These are phyloP conservation scores for Linum tenue DNA, from an alignment of 345 rosid genomes.

Conservation along the genomic window DNA sequence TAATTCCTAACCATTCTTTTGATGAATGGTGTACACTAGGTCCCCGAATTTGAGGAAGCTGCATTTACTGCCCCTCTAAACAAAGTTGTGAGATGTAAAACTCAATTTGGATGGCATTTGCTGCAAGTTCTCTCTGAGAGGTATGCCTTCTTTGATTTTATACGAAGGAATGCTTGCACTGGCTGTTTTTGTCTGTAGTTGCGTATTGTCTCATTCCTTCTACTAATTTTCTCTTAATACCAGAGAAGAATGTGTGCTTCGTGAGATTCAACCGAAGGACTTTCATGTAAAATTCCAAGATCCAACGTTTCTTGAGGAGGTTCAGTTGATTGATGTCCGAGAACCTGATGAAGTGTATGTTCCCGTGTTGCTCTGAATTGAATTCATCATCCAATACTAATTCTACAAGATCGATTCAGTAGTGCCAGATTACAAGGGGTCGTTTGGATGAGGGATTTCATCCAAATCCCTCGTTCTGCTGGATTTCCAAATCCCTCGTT, in stretches of 20 bases:
- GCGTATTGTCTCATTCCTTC: background rate
- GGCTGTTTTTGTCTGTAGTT: constrained; percentile 6
- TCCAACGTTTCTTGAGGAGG: constrained; percentile 59
- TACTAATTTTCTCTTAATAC: background rate
- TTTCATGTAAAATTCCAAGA: constrained; percentile 69
- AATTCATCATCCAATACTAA: too few relatives aligned
- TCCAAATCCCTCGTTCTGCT: too few relatives aligned
- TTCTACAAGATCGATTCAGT: too few relatives aligned
- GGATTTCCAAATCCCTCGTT: too few relatives aligned
- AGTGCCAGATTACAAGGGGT: too few relatives aligned
- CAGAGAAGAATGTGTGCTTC: constrained; percentile 45
- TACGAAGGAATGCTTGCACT: constrained; percentile 2
- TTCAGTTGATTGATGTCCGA: constrained; percentile 84
- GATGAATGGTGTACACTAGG: constrained; percentile 31
- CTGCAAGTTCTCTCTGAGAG: constrained; percentile 90
- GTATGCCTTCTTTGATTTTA: too few relatives aligned
- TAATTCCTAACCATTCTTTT: constrained; percentile 4
- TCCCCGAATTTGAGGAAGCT: constrained; percentile 90
- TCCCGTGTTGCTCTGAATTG: constrained; percentile 8
- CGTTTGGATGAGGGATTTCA: too few relatives aligned
- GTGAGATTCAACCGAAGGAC: constrained; percentile 58
- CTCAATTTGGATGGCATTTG: constrained; percentile 86
- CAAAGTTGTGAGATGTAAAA: constrained; percentile 68
- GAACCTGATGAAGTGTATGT: constrained; percentile 90
- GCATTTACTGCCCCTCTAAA: constrained; percentile 65